Evolutionary conservation across 164 flowering plant genomes (phyloP).

Genomic region (Annona cherimola): DNA sequence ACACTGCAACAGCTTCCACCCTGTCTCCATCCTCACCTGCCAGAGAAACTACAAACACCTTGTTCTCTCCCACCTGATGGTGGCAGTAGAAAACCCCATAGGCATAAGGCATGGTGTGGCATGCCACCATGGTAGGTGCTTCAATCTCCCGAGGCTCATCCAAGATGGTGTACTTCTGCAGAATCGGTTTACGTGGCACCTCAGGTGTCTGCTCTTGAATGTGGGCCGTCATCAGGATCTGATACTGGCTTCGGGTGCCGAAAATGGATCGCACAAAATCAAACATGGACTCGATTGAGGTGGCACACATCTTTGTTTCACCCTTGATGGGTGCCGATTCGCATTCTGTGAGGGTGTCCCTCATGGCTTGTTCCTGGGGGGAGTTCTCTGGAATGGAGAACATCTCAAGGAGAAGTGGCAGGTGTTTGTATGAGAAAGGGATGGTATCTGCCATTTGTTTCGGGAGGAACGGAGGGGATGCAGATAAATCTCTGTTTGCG

Average conservation of each 20-base stretch:
- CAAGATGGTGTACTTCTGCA: conserved; percentile 38
- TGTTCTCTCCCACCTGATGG: conserved; percentile 27
- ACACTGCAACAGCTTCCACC: conserved; percentile 40
- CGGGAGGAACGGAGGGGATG: conserved; percentile 30
- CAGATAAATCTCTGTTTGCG: conserved; percentile 16
- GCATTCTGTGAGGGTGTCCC: conserved; percentile 43
- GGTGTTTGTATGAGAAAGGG: conserved; percentile 39
- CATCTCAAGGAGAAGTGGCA: conserved; percentile 29
- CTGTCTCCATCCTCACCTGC: conserved; percentile 33
- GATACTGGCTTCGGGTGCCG: conserved; percentile 16
- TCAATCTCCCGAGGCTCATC: conserved; percentile 18
- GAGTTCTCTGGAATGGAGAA: conserved; percentile 36
- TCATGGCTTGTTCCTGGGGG: conserved; percentile 46
- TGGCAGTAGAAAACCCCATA: conserved; percentile 56
- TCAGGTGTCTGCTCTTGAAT: not conserved
- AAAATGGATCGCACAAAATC: conserved; percentile 24
- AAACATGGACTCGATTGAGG: conserved; percentile 55
- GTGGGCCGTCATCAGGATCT: conserved; percentile 20
- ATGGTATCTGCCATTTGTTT: conserved; percentile 38
- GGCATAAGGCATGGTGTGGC: conserved; percentile 56
- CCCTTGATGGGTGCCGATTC: conserved; percentile 34
- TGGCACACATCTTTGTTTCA: conserved; percentile 30
- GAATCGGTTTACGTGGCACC: not conserved
- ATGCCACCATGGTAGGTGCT: conserved; percentile 27
- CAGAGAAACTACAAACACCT: conserved; percentile 28